phyloP scores from a whole-genome alignment of 306 rosid species.

The Arachis hypogaea region DNA sequence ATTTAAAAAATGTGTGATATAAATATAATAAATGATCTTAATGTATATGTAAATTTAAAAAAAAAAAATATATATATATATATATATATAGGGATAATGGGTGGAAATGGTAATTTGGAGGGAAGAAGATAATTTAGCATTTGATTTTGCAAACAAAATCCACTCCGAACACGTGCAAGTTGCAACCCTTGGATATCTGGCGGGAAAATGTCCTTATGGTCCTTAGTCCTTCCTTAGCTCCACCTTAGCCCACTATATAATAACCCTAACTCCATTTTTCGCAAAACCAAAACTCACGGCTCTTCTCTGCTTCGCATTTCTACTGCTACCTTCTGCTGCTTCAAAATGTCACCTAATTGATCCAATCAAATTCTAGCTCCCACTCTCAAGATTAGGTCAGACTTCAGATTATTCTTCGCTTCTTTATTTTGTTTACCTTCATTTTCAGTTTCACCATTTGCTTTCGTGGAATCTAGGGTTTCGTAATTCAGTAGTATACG shows the following conservation, averaged over 20 bases:
- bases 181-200: constrained; percentile 32
- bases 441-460: constrained; percentile 6
- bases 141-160: constrained; percentile 12
- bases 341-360: constrained; percentile 6
- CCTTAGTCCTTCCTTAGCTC: constrained; percentile 10
- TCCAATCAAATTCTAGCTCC: not conserved
- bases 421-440: not conserved
- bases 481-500: constrained; percentile 23
- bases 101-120: constrained; percentile 10
- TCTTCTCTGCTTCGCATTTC: not conserved
- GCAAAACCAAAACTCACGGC: constrained; percentile 9
- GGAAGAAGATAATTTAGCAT: constrained; percentile 13
- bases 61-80: no score
- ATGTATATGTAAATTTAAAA: no score
- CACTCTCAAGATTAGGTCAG: constrained; percentile 31
- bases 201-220: constrained; percentile 52
- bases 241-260: constrained; percentile 26
- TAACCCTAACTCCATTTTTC: constrained; percentile 8
- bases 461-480: constrained; percentile 57
- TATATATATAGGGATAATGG: no score
- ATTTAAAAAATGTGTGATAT: no score
- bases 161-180: not conserved
- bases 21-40: no score
- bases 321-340: not conserved
- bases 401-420: not conserved